Evolutionary conservation across 345 rosid genomes (phyloP).

Genomic region (Populus nigra): DNA sequence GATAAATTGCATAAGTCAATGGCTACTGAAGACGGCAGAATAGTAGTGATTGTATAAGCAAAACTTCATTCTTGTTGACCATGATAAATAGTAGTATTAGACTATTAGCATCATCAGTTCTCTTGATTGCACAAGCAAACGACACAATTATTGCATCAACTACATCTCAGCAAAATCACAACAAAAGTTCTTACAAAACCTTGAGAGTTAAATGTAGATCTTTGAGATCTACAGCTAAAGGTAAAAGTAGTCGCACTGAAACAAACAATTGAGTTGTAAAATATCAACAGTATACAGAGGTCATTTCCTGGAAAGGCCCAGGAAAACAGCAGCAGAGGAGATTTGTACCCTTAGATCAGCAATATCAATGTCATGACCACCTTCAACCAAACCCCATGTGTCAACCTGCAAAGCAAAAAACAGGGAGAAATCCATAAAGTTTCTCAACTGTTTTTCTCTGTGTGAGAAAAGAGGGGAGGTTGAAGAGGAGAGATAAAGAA

Average conservation of each 20-base stretch:
- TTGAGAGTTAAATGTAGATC: neutral
- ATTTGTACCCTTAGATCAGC: constrained; percentile 94
- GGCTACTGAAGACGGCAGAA: no score
- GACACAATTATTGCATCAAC: no score
- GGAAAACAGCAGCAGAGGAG: constrained; percentile 80
- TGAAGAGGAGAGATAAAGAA: neutral
- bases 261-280: neutral
- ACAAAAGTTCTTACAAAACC: neutral
- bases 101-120: no score
- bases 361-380: constrained; percentile 87
- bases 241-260: neutral
- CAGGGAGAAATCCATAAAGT: neutral
- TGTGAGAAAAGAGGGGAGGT: neutral
- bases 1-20: no score
- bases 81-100: no score
- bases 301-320: constrained; percentile 60
- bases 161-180: neutral
- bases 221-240: neutral
- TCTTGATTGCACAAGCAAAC: no score
- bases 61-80: no score
- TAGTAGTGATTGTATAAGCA: no score
- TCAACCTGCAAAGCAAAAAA: constrained; percentile 52
- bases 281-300: neutral
- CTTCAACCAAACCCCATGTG: constrained; percentile 96
- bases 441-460: neutral